Percentiles rank a stretch among this genome's conserved stretches.
phyloP scores from a whole-genome alignment of 169 alveolate species.

The Eimeria acervulina region DNA sequence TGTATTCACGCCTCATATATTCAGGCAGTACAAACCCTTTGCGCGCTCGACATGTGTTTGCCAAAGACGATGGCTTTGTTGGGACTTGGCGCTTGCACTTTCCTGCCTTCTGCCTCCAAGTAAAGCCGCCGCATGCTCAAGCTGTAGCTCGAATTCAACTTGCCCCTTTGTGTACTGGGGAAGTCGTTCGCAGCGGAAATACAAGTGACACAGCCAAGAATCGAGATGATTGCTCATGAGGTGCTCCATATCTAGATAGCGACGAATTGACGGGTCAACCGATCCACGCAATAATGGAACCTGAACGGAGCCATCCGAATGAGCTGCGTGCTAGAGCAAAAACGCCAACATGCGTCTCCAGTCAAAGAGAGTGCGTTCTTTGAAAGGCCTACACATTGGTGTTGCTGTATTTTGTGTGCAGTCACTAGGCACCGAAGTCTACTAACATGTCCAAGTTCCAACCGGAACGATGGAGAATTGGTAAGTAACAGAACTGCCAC shows the following conservation, averaged over 20 bases:
- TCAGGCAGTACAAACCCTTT: slow-evolving; percentile 15
- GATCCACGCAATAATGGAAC: slow-evolving; percentile 83
- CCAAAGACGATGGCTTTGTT: slow-evolving; percentile 30
- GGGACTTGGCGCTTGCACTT: neutral
- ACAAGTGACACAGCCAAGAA: slow-evolving; percentile 89
- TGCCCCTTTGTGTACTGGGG: slow-evolving; percentile 83
- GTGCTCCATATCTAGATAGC: slow-evolving; percentile 87
- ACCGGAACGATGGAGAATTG: neutral
- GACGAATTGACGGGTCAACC: slow-evolving; percentile 85
- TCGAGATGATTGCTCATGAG: slow-evolving; percentile 86
- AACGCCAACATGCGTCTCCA: neutral
- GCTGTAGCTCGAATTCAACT: slow-evolving; percentile 79
- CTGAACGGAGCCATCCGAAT: slow-evolving; percentile 33
- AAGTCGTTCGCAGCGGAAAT: slow-evolving; percentile 84
- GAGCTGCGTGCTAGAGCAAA: neutral
- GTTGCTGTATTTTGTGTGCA: neutral
- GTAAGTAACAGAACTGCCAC: neutral
- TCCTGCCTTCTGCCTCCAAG: slow-evolving; percentile 66
- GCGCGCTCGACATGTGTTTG: slow-evolving; percentile 44
- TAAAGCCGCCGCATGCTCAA: slow-evolving; percentile 79
- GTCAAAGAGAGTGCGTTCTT: neutral
- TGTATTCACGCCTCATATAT: neutral
- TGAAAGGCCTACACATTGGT: neutral
- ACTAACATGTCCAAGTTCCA: neutral
- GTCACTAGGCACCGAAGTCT: neutral